Evolutionary conservation across 1,139 yeast species (phyloP), one percentile per base, ranked within the genome.

Genomic region (Saccharomyces hybrid): DNA sequence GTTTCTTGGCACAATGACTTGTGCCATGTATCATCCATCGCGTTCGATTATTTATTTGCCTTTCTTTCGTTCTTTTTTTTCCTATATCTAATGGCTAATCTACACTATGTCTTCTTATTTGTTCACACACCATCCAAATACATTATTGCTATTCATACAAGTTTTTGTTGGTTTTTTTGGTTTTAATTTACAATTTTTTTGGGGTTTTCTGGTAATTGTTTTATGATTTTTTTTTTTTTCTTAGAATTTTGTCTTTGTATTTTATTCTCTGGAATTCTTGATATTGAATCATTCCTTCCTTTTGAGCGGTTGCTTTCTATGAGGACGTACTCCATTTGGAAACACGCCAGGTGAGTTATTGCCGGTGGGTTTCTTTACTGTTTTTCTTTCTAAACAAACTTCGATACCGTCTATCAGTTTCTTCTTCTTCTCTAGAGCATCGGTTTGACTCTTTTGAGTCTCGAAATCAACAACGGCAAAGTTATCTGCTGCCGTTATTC

Each of bases 391-490:
- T 54, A 66, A 52, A 49, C 57, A 58, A 14, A 66, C 56, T 47
- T 64, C 67, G 12, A 55, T 57, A 44, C 59, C 63, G 34, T 64
- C 64, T 26, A 66, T 55, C 42, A 53, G 57, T 21, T 65, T 42
- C 47, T 60, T 62, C 47, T 62, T 64, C 44, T 56, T 63, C 31
- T 66, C 70, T 26, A 67, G 57, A 4, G 71, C 71, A 19, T 66
- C 68, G 8, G 56, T 60, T 57, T 66, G 70, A 52, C 68, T 64
- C 14, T 62, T 52, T 50, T 66, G 68, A 11, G 59, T 57, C 55
- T 65, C 69, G 53, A 67, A 67, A 57, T 67, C 71, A 29, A 65
- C 64, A 9, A 67, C 70, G 2, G 69, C 68, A 56, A 66, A 67
- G 38, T 64, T 65, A 32, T 65, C 69, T n/a, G 65, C 66, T 31